These are phyloP conservation scores for Ceratocystis variospora DNA, from an alignment of 2,329 filamentous ascomycete species.

Conservation along the genomic window DNA sequence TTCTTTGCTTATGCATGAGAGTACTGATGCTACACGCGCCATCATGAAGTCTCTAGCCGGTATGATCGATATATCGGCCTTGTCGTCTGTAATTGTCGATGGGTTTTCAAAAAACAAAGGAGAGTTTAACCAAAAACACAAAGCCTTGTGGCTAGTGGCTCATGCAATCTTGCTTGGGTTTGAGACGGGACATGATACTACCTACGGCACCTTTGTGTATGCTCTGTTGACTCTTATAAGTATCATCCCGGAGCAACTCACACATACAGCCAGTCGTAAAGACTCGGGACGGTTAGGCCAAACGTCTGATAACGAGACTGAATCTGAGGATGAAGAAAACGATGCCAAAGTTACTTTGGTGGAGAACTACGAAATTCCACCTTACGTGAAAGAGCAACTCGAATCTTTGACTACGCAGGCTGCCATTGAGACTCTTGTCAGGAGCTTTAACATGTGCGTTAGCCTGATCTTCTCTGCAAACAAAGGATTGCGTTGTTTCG, in stretches of 20 bases:
- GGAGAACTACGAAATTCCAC: neutral
- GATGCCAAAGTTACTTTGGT: neutral
- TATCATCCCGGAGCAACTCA: neutral
- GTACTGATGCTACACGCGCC: neutral
- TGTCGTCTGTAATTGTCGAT: slow-evolving; percentile 32
- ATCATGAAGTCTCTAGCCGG: slow-evolving; percentile 1
- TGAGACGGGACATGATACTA: slow-evolving; percentile 19
- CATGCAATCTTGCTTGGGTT: slow-evolving; percentile 49
- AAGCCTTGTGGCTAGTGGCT: slow-evolving; percentile 50
- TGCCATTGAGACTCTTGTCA: slow-evolving; percentile 9
- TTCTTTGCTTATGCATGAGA: slow-evolving; percentile 27
- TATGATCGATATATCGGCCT: slow-evolving; percentile 18
- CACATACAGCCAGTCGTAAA: neutral
- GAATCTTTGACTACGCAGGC: slow-evolving; percentile 10
- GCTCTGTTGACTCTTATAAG: slow-evolving; percentile 1
- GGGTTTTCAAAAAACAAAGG: slow-evolving; percentile 25
- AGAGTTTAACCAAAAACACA: slow-evolving; percentile 26
- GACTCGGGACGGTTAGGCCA: neutral
- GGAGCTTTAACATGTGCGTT: slow-evolving; percentile 11
- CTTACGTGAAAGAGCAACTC: slow-evolving; percentile 6
- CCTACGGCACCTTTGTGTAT: slow-evolving; percentile 1
- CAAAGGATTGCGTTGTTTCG: neutral
- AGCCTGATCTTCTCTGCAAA: neutral
- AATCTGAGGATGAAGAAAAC: neutral
- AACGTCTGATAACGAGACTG: neutral